Base-by-base conservation (phyloP, 108 stramenopile species). In the Pseudonitzschia pungens region DNA sequence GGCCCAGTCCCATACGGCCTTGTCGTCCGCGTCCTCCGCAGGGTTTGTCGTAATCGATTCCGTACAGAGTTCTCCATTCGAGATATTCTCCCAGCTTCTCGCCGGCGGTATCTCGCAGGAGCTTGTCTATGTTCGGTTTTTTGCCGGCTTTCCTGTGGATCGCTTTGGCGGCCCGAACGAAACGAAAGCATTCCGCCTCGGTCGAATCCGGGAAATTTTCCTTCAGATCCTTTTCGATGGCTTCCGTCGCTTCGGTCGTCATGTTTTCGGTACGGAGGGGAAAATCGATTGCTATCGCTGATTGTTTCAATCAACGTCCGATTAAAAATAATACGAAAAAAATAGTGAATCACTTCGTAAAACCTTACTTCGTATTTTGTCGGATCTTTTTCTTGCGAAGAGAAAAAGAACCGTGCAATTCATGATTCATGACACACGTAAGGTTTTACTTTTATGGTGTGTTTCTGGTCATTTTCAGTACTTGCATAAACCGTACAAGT, bases 41-140 rank as follows among this genome's bases (percentile, higher is more conserved):
- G 31, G 41, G 40, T n/a, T 41, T 14, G 36, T 65, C 64, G 40
- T 72, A 72, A 24, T 78, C 77, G 10, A 78, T 53, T 8, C 71
- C 77, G 57, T 59, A 72, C 21, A 62, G 67, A 27, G 29, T 72
- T 57, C 77, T 55, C 77, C 77, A 78, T 41, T 78, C 77, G 42
- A 72, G 58, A 42, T 78, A 78, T 36, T 63, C 65, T 36, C 71
- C 77, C 65, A 78, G 21, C 40, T 40, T 68, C 15, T 65, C 31
- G 24, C 33, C 18, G 12, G 64, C 64, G 20, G 67, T 41, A 40
- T 68, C 62, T 22, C 33, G 54, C 15, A 36, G 57, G 28, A 40
- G 56, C 50, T 68, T 28, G 4, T 59, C 62, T 58, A 27, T 58
- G 15, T 58, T 24, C 24, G 10, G 8, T 31, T 58, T 31, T 59